A percentile compares a stretch with the other conserved stretches of the same genome.
Conservation (phyloP, 2,329 filamentous ascomycete genomes). For the Pseudofabraea citricarpa region DNA sequence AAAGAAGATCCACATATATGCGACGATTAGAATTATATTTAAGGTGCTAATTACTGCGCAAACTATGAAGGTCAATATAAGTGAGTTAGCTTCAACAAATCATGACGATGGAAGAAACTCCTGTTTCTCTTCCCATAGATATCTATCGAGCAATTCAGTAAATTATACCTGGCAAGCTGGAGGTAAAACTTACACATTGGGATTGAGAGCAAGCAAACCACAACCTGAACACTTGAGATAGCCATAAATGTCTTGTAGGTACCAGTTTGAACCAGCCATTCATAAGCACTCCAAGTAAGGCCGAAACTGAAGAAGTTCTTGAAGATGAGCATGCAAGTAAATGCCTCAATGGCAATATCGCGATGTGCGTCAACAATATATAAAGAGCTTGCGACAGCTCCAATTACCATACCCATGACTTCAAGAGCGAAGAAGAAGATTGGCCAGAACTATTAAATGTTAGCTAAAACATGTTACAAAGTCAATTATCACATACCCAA, state of each 20-base stretch:
- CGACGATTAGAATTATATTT: too few relatives aligned
- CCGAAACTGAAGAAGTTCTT: slow-evolving; percentile 92
- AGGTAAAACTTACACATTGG: slow-evolving; percentile 64
- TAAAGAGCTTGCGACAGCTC: slow-evolving; percentile 76
- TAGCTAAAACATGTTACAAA: slow-evolving; percentile 65
- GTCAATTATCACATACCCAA: slow-evolving; percentile 74
- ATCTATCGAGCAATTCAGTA: slow-evolving; percentile 42
- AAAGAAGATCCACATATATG: not conserved
- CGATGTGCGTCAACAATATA: slow-evolving; percentile 93
- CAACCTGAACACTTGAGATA: slow-evolving; percentile 73
- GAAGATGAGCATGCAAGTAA: slow-evolving; percentile 86
- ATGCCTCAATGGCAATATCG: slow-evolving; percentile 79
- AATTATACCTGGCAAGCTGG: not conserved
- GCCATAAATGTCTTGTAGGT: slow-evolving; percentile 60
- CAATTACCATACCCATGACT: slow-evolving; percentile 87
- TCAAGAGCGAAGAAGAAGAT: slow-evolving; percentile 79
- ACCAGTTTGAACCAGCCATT: slow-evolving; percentile 71
- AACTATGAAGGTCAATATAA: not conserved
- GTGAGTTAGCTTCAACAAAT: slow-evolving; percentile 46
- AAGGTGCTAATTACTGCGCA: not conserved
- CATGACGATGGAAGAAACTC: slow-evolving; percentile 69
- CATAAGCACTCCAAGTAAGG: slow-evolving; percentile 76
- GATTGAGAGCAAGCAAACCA: slow-evolving; percentile 68
- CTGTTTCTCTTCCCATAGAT: slow-evolving; percentile 74
- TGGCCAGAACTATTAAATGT: slow-evolving; percentile 63